Conservation (phyloP, 768 basidiomycete genomes). For the Tylopilus rubrobrunneus region DNA sequence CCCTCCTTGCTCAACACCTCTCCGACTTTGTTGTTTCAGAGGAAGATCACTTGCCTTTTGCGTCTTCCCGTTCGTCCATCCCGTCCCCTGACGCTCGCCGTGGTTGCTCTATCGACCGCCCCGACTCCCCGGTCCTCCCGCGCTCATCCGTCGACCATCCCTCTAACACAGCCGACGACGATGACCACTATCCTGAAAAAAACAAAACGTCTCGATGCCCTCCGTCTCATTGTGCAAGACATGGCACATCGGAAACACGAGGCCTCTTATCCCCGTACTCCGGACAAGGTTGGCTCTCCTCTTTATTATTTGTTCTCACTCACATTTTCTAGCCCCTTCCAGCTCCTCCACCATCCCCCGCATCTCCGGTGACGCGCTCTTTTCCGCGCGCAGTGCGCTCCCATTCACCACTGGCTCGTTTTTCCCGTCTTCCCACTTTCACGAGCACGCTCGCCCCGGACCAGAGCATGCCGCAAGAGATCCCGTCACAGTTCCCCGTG, state of each 20-base stretch:
- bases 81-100: constrained; percentile 9
- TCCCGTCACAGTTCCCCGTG: constrained; percentile 22
- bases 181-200: constrained; percentile 20
- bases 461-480: constrained; percentile 27
- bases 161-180: background rate
- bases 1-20: constrained; percentile 27
- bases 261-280: background rate
- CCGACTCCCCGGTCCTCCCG: constrained; percentile 30
- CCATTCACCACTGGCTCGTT: constrained; percentile 27
- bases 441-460: constrained; percentile 12
- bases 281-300: constrained; percentile 10
- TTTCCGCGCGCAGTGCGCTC: constrained; percentile 23
- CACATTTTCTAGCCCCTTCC: constrained; percentile 15
- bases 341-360: constrained; percentile 24
- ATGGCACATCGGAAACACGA: constrained; percentile 28
- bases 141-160: constrained; percentile 6
- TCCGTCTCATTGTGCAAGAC: constrained; percentile 35
- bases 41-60: constrained; percentile 4
- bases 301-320: background rate
- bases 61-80: constrained; percentile 18
- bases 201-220: constrained; percentile 31
- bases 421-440: constrained; percentile 25
- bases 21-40: constrained; percentile 30
- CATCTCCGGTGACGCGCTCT: constrained; percentile 20
- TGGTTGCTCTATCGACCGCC: constrained; percentile 24